Evolutionary conservation across 2,329 filamentous ascomycete species (phyloP).

Genomic region (Pseudogymnoascus sp.): DNA sequence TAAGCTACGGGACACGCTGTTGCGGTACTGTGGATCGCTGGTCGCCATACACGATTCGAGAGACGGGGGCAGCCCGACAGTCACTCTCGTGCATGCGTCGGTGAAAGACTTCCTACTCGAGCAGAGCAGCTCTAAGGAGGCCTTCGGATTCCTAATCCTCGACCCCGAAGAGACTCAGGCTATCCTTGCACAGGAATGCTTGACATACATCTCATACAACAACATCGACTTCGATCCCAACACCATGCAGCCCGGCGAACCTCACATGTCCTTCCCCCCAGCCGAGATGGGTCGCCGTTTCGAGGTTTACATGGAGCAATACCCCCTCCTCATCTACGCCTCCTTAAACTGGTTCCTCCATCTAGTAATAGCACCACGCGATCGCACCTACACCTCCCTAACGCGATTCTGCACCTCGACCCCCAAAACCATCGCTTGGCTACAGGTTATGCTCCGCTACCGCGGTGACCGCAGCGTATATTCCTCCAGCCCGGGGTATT

Average conservation of each 20-base stretch:
- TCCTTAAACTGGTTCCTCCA: slow-evolving; percentile 2
- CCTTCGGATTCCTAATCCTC: background rate
- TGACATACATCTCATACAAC: background rate
- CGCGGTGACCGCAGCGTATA: background rate
- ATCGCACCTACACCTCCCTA: background rate
- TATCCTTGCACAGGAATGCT: background rate
- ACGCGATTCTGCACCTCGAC: background rate
- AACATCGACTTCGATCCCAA: background rate
- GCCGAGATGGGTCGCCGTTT: background rate
- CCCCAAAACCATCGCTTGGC: background rate
- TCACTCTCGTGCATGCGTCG: background rate
- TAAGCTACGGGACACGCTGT: background rate
- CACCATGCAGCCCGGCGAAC: background rate
- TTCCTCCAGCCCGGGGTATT: background rate
- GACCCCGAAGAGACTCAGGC: background rate
- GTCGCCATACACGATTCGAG: background rate
- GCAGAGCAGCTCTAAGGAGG: background rate
- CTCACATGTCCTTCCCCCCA: background rate
- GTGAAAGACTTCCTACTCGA: background rate
- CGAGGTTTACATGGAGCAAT: background rate
- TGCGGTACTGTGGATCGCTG: background rate
- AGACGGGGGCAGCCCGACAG: background rate
- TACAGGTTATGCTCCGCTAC: background rate
- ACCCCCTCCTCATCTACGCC: slow-evolving; percentile 1
- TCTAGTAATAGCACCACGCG: background rate